phyloP scores from a whole-genome alignment of 2,329 filamentous ascomycete species.

The Hypoxylon sp. region DNA sequence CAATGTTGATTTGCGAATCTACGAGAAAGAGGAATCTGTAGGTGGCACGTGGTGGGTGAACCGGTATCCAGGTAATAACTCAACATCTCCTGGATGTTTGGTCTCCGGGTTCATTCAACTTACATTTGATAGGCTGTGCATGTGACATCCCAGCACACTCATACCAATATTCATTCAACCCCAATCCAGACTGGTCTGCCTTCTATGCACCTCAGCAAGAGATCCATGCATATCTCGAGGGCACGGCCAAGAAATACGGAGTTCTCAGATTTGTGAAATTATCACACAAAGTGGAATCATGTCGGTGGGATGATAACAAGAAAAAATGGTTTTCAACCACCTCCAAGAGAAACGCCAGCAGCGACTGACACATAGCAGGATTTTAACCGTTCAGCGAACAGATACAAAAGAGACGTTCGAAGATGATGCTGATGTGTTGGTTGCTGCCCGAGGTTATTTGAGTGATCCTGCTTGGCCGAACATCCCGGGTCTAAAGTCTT shows the following conservation, averaged over 20 bases:
- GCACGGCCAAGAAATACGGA: slow-evolving; percentile 61
- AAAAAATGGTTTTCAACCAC: slow-evolving; percentile 56
- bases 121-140: slow-evolving; percentile 47
- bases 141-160: slow-evolving; percentile 61
- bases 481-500: slow-evolving; percentile 58
- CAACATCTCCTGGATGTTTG: neutral
- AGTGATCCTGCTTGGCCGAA: slow-evolving; percentile 61
- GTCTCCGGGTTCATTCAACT: slow-evolving; percentile 12
- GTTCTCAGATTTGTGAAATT: slow-evolving; percentile 62
- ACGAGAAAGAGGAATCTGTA: slow-evolving; percentile 53
- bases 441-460: slow-evolving; percentile 59
- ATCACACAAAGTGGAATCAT: slow-evolving; percentile 57
- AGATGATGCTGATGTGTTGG: slow-evolving; percentile 58
- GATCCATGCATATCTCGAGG: slow-evolving; percentile 63
- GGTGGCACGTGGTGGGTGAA: slow-evolving; percentile 58
- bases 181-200: slow-evolving; percentile 66
- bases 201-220: slow-evolving; percentile 65
- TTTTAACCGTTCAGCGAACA: slow-evolving; percentile 53
- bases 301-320: slow-evolving; percentile 56
- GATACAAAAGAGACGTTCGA: slow-evolving; percentile 55
- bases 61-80: slow-evolving; percentile 52
- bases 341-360: neutral
- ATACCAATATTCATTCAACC: slow-evolving; percentile 68
- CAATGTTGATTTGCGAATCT: slow-evolving; percentile 53
- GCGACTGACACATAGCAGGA: slow-evolving; percentile 45